Conservation (phyloP, 2,329 filamentous ascomycete species). For the Colletotrichum sp. region DNA sequence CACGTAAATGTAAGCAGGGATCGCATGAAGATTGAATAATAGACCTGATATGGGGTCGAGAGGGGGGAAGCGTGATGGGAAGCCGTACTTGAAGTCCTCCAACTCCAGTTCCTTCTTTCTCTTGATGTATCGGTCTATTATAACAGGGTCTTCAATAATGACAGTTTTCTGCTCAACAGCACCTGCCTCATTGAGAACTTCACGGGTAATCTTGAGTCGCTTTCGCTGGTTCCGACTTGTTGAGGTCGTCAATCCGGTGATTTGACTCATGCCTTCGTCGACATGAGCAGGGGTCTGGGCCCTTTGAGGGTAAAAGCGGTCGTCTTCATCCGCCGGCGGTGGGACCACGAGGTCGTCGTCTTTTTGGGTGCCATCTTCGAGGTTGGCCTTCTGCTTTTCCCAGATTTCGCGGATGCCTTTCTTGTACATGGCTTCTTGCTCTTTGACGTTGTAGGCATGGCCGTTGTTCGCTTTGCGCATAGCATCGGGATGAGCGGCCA, state of each 20-base stretch:
- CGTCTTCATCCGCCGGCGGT: constrained; percentile 64
- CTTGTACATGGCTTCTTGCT: constrained; percentile 91
- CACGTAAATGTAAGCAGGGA: constrained; percentile 21
- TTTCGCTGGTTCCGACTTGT: constrained; percentile 73
- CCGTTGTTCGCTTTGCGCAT: constrained; percentile 83
- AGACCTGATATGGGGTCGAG: constrained; percentile 13
- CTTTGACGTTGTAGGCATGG: constrained; percentile 96
- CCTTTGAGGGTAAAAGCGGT: constrained; percentile 74
- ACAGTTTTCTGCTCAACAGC: constrained; percentile 69
- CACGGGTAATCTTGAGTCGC: constrained; percentile 74
- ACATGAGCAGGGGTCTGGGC: constrained; percentile 70
- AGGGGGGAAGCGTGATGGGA: neutral
- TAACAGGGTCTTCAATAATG: constrained; percentile 78
- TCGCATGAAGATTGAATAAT: constrained; percentile 14
- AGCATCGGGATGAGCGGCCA: constrained; percentile 70
- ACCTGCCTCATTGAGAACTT: constrained; percentile 47
- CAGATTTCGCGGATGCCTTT: constrained; percentile 91
- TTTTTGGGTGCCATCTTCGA: constrained; percentile 75
- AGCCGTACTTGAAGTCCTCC: constrained; percentile 44
- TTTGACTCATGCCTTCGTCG: constrained; percentile 83
- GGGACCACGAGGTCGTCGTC: constrained; percentile 63
- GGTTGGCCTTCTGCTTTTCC: constrained; percentile 82
- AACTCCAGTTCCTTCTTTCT: constrained; percentile 74
- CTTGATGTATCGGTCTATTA: constrained; percentile 89
- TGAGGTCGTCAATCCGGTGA: constrained; percentile 71